Base-by-base conservation (phyloP, 176 grass and related monocot genomes). In the Coix lacrymajobi region DNA sequence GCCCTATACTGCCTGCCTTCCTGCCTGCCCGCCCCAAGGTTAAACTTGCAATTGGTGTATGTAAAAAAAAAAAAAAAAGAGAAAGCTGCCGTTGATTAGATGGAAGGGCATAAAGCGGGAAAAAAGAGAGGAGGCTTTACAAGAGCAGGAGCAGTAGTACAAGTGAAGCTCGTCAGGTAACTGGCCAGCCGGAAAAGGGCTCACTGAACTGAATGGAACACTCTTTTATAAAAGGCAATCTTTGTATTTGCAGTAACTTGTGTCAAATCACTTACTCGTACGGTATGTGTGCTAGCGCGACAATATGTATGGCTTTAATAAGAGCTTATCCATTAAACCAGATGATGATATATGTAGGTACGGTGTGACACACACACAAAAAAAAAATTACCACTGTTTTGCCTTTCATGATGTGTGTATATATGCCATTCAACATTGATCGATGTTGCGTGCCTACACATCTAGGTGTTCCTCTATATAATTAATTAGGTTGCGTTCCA, bases 51-150 rank as follows among this genome's bases (percentile, higher is more conserved):
- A 25, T 86, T 78, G 30, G 29, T 40, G 77, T 64, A 26, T n/a
- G n/a, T n/a, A n/a, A n/a, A n/a, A n/a, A n/a, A n/a, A n/a, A n/a
- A n/a, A n/a, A n/a, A n/a, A n/a, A n/a, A n/a, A n/a, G n/a, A 86
- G 40, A 26, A 29, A 44, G 73, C 41, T 63, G 88, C 58, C 79
- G 31, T 58, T 58, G 79, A 79, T 83, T 85, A 75, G 60, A 54
- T 74, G 62, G 79, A 54, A 74, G 62, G 79, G 58, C 39, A 83
- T 83, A 73, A 82, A 46, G n/a, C 29, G 54, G 68, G 43, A 90
- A 85, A 56, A 89, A 86, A 86, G 79, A 69, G 60, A 46, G 46
- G 60, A 41, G 58, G 46, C 74, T 83, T 86, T 90, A 43, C 60
- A 60, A 38, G 64, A 78, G 54, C 28, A 63, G 28, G 68, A 80